A percentile compares a stretch with the other conserved stretches of the same genome.
Conservation (phyloP, 306 rosid genomes). For the Ochetophila trinervis region DNA sequence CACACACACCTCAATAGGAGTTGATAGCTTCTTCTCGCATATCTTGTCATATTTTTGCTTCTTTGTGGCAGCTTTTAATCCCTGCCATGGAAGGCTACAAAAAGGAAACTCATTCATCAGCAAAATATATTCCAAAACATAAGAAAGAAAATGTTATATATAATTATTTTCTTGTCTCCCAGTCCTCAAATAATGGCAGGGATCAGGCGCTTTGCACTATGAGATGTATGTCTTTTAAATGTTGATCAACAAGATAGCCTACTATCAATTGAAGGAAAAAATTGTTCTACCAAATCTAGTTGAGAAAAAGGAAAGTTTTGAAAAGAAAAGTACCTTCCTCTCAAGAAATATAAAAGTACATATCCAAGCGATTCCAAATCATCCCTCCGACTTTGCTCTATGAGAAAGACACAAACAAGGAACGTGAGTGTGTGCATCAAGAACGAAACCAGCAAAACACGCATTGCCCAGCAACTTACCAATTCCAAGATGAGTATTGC, state of each 20-base stretch:
- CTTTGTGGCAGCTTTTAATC: conserved; percentile 95
- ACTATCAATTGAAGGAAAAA: conserved; percentile 1
- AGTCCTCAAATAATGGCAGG: neutral
- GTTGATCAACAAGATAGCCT: neutral
- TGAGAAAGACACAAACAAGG: conserved; percentile 27
- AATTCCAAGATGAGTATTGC: conserved; percentile 97
- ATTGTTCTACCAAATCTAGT: neutral
- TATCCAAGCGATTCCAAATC: conserved; percentile 97
- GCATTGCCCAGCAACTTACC: conserved; percentile 54
- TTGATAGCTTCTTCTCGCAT: conserved; percentile 91
- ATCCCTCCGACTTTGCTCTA: conserved; percentile 98
- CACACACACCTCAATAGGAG: conserved; percentile 86
- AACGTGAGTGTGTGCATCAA: conserved; percentile 3
- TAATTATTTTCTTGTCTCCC: neutral
- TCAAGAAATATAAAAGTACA: conserved; percentile 88
- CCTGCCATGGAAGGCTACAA: conserved; percentile 98
- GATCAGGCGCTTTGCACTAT: neutral
- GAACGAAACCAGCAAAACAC: conserved; percentile 4
- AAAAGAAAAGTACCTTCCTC: conserved; percentile 73
- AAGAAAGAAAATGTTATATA: neutral
- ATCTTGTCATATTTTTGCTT: conserved; percentile 97
- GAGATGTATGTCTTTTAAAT: neutral
- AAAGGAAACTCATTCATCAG: conserved; percentile 17
- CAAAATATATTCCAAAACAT: neutral
- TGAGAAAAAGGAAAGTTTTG: conserved; percentile 14